Evolutionary conservation across 2,329 filamentous ascomycete species (phyloP).

Genomic region (Tolypocladium cylindrosporum): DNA sequence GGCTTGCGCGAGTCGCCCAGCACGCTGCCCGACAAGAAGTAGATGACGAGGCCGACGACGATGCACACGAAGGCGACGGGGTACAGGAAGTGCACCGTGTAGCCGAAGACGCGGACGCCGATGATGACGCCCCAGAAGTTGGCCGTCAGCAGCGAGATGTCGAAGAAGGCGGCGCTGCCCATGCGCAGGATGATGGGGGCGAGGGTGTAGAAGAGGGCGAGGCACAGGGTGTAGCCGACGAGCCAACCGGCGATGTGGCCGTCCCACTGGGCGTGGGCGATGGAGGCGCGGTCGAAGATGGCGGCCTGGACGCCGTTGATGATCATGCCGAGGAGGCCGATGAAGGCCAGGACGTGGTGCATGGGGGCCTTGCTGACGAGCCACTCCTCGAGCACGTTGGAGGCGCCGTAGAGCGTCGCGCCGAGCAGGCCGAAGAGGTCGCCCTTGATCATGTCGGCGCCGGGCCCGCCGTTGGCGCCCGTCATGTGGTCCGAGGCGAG

Average conservation of each 20-base stretch:
- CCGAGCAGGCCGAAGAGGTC: constrained; percentile 86
- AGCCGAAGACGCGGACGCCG: constrained; percentile 75
- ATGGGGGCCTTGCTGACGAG: constrained; percentile 77
- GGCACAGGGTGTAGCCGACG: constrained; percentile 76
- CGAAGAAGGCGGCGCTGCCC: constrained; percentile 87
- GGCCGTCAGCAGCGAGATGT: constrained; percentile 84
- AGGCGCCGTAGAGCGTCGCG: constrained; percentile 82
- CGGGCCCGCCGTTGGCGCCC: constrained; percentile 57
- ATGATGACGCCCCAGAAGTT: constrained; percentile 98
- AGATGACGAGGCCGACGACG: constrained; percentile 72
- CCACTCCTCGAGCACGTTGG: constrained; percentile 91
- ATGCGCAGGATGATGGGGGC: constrained; percentile 84
- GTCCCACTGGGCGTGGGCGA: constrained; percentile 8
- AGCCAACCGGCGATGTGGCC: constrained; percentile 63
- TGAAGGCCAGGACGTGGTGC: constrained; percentile 87
- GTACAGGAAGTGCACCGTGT: constrained; percentile 79
- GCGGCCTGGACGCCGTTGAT: constrained; percentile 87
- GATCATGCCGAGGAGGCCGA: constrained; percentile 77
- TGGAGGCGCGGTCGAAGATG: constrained; percentile 68
- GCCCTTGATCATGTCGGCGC: constrained; percentile 71
- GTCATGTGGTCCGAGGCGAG: constrained; percentile 82
- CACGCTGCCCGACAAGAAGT: constrained; percentile 75
- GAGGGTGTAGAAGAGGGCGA: constrained; percentile 78
- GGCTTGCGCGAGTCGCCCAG: constrained; percentile 88
- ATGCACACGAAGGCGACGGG: constrained; percentile 93